Percentiles rank a stretch among this genome's conserved stretches.
Conservation (phyloP, 2,329 filamentous ascomycete genomes). For the Xylariaceae sp. region DNA sequence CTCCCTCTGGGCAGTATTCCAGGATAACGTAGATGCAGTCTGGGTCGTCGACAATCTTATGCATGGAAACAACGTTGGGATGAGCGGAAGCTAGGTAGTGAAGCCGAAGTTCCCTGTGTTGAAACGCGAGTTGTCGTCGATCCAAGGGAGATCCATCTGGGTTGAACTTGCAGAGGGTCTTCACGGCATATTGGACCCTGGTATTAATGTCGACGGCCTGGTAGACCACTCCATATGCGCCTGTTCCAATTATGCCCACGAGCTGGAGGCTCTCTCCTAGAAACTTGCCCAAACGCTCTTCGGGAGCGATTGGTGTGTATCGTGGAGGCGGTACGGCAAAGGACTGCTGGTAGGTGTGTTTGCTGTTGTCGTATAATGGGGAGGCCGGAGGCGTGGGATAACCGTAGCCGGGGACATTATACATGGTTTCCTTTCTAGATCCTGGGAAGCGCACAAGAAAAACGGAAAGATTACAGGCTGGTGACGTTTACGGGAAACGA, state of each 20-base stretch:
- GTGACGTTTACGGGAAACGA: conserved; percentile 26
- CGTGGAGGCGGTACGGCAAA: conserved; percentile 39
- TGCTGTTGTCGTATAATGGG: conserved; percentile 49
- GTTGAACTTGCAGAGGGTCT: conserved; percentile 92
- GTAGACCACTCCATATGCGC: conserved; percentile 96
- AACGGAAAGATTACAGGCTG: conserved; percentile 25
- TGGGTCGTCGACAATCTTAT: conserved; percentile 85
- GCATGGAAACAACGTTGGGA: conserved; percentile 87
- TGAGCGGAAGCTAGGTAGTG: conserved; percentile 88
- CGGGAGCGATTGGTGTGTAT: conserved; percentile 61
- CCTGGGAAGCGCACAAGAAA: conserved; percentile 26
- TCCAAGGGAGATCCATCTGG: conserved; percentile 68
- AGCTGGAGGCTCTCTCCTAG: conserved; percentile 81
- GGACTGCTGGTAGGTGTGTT: conserved; percentile 40
- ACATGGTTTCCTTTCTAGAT: conserved; percentile 42
- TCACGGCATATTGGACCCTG: conserved; percentile 84
- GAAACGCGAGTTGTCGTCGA: conserved; percentile 80
- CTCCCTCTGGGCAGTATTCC: conserved; percentile 95
- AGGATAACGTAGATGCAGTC: conserved; percentile 96
- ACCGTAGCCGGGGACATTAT: conserved; percentile 54
- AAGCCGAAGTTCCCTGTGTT: conserved; percentile 86
- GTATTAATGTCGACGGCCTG: conserved; percentile 79
- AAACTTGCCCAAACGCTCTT: conserved; percentile 81
- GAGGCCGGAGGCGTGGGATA: conserved; percentile 57
- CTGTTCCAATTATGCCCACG: conserved; percentile 81